Evolutionary conservation across 2,329 filamentous ascomycete species (phyloP), one percentile per base, ranked within the genome.

Genomic region (Microcera coccophila): DNA sequence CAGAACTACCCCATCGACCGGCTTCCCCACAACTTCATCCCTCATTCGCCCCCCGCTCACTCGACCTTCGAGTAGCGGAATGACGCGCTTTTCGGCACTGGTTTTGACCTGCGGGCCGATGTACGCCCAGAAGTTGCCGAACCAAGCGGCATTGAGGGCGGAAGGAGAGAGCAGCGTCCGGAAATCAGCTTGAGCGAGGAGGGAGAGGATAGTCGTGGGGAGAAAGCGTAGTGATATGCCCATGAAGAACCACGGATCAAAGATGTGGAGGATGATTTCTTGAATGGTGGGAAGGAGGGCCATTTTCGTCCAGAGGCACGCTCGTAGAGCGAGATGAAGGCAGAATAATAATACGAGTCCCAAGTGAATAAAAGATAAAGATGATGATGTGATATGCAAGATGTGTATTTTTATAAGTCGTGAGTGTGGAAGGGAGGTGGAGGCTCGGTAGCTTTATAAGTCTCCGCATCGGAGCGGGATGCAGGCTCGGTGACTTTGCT

Each of bases 51-150:
- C 76, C 12, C 52, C 51, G 10, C 42, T 42, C 4, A 72, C 65
- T 21, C 70, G 68, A 11, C 77, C 77, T 44, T 76, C 68, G 2
- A 84, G 68, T 2, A 84, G 64, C 0, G 81, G 76, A 9, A 75
- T 58, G 3, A 84, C 75, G 20, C 62, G 62, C 1, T 54, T 54
- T 26, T 65, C 67, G 15, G 64, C 70, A 31, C 49, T 55, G n/a
- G 62, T 48, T 44, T 74, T 73, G 3, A 78, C 67, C 4, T 61
- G 47, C 0, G 81, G 78, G 0, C 79, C 79, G 34, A 71, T 69
- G 41, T 58, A 67, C 24, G 63, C 62, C 82, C 82, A 86, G 64
- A 85, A 84, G 31, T 64, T 63, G 39, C 71, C 72, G 62, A 85
- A 86, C 76, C 81, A 83, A 48, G 64, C 69, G 3, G 68, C 62